These are phyloP conservation scores for Colletotrichum eleusines DNA, from an alignment of 2,329 filamentous ascomycete genomes.

Conservation along the genomic window DNA sequence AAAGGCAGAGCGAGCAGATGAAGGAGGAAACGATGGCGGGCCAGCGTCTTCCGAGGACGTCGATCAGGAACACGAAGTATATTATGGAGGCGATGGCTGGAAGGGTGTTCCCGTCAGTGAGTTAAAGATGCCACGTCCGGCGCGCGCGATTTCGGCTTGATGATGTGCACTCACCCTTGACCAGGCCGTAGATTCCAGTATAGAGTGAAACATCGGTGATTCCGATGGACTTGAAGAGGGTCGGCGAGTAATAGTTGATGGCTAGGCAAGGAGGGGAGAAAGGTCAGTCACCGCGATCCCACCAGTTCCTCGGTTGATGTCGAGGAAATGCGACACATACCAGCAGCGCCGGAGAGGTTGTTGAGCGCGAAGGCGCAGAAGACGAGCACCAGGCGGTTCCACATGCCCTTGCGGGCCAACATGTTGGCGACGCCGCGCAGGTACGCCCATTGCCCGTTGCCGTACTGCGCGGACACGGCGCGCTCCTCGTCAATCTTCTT, in stretches of 20 bases:
- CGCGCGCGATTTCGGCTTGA: too few species aligned
- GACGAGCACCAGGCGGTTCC: conserved; percentile 54
- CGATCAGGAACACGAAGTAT: conserved; percentile 55
- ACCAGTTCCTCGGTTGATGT: background rate
- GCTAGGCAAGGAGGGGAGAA: conserved; percentile 40
- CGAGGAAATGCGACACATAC: background rate
- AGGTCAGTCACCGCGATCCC: background rate
- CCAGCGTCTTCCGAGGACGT: conserved; percentile 53
- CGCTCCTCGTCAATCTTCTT: conserved; percentile 51
- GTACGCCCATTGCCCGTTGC: conserved; percentile 50
- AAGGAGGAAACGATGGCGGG: conserved; percentile 61
- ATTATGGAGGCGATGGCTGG: conserved; percentile 54
- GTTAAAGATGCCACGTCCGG: too few species aligned
- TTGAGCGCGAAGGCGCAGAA: conserved; percentile 54
- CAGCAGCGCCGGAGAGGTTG: conserved; percentile 52
- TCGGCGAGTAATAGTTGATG: conserved; percentile 58
- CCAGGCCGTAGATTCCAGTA: conserved; percentile 64
- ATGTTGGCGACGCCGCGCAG: conserved; percentile 52
- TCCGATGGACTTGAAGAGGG: conserved; percentile 55
- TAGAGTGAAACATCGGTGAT: conserved; percentile 59
- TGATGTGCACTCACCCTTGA: conserved; percentile 48
- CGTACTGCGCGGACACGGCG: conserved; percentile 49
- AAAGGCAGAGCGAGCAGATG: conserved; percentile 61
- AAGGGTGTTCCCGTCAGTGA: background rate
- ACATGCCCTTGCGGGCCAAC: conserved; percentile 54